Evolutionary conservation across 2,329 filamentous ascomycete genomes (phyloP), one percentile per base, ranked within the genome.

Genomic region (Chaetomium sp.): DNA sequence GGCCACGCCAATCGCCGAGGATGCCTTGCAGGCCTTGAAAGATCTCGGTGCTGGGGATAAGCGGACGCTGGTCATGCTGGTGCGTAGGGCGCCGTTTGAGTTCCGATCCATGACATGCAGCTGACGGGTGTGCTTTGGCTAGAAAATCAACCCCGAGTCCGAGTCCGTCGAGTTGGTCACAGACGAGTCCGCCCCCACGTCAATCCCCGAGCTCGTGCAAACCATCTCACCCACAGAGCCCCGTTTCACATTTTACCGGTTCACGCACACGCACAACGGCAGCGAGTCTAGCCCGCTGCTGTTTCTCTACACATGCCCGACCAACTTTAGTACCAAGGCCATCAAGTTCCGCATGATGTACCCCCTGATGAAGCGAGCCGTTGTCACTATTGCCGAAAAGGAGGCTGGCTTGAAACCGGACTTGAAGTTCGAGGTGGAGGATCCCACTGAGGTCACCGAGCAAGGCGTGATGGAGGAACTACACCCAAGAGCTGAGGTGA

Each of bases 331-430:
- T 31, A 86, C 83, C 60, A 91, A 88, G 78, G 80, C 85, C 60
- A 90, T 95, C 79, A 93, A 92, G 79, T 89, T 90, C 78, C 84
- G 91, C 68, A 96, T 96, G 92, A 78, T 95, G 73, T 95, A 95
- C 75, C 90, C 91, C 38, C 79, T 88, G 29, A 88, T 88, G 80
- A 88, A 88, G 77, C 81, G 85, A 12, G 84, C 86, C 27, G 89
- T 91, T 3, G 80, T 93, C 33, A 78, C 80, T n/a, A 75, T 88
- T 38, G 91, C 90, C 21, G 85, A 88, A 71, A 78, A 78, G 42
- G 85, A 91, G 69, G 88, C 86, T 1, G 88, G 87, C 0, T 73
- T 94, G 58, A 81, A 80, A 63, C 79, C 92, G 4, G 87, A 86
- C 64, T 93, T 91, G 83, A 89, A 84, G 74, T 87, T 90, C 66